Evolutionary conservation across 1,139 yeast species (phyloP).

Genomic region (Petasospora fabianii): DNA sequence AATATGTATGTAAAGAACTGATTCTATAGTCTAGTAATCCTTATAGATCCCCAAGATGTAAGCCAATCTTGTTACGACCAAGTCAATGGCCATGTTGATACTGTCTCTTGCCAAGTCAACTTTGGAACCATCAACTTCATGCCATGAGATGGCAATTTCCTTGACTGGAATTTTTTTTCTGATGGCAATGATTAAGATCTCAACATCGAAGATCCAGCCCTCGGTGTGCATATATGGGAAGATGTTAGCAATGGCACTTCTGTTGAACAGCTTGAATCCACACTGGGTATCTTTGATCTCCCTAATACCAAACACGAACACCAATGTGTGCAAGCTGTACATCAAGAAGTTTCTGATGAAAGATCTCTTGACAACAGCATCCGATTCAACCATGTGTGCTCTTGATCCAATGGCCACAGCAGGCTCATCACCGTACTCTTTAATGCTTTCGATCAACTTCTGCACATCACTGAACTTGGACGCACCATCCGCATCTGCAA

Average conservation of each 20-base stretch:
- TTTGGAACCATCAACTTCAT: slow-evolving; percentile 93
- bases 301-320: slow-evolving; percentile 84
- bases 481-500: slow-evolving; percentile 99
- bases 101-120: slow-evolving; percentile 90
- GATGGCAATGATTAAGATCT: slow-evolving; percentile 75
- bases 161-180: slow-evolving; percentile 61
- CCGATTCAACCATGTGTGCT: slow-evolving; percentile 95
- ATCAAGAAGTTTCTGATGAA: slow-evolving; percentile 84
- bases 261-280: slow-evolving; percentile 90
- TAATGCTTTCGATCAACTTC: slow-evolving; percentile 47
- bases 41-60: slow-evolving; percentile 79
- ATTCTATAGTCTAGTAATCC: slow-evolving; percentile 28
- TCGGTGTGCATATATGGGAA: slow-evolving; percentile 95
- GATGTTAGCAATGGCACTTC: slow-evolving; percentile 56
- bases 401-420: slow-evolving; percentile 87
- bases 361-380: slow-evolving; percentile 91
- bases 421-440: slow-evolving; percentile 34
- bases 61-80: slow-evolving; percentile 87
- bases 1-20: neutral
- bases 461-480: slow-evolving; percentile 70
- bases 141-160: slow-evolving; percentile 93
- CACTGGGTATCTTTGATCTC: slow-evolving; percentile 91
- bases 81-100: slow-evolving; percentile 90
- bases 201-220: slow-evolving; percentile 98
- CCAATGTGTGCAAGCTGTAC: slow-evolving; percentile 88